A percentile compares a stretch with the other conserved stretches of the same genome.
Evolutionary conservation across 2,329 filamentous ascomycete genomes (phyloP).

Genomic region (Chaetothyriales sp.): DNA sequence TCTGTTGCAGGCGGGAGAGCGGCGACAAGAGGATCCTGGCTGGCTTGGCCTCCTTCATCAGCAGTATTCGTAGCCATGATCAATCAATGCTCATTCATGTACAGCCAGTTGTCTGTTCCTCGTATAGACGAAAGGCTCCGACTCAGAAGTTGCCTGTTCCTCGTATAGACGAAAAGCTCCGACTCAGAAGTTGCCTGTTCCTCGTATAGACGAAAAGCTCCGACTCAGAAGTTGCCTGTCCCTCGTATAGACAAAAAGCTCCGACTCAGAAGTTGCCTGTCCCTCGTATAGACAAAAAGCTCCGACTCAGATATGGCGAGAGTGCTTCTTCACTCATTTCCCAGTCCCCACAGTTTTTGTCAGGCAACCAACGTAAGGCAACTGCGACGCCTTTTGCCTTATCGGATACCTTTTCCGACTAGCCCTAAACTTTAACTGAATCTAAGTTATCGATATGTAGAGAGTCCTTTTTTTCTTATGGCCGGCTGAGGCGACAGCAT

Average conservation of each 20-base stretch:
- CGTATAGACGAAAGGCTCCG: neutral
- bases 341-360: neutral
- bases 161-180: neutral
- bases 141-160: neutral
- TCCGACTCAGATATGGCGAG: neutral
- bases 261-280: neutral
- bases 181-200: neutral
- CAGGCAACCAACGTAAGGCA: neutral
- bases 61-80: neutral
- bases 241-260: neutral
- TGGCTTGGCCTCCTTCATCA: neutral
- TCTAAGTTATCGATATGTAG: neutral
- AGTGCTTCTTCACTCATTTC: too few species aligned
- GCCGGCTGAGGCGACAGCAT: too few species aligned
- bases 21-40: slow-evolving; percentile 37
- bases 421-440: neutral
- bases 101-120: neutral
- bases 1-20: slow-evolving; percentile 49
- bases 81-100: neutral
- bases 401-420: neutral
- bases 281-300: neutral
- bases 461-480: neutral
- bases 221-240: too few species aligned
- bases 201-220: neutral
- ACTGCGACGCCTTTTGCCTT: neutral